phyloP scores from a whole-genome alignment of 2,329 filamentous ascomycete species.

The Trichophyton schoenleinii region DNA sequence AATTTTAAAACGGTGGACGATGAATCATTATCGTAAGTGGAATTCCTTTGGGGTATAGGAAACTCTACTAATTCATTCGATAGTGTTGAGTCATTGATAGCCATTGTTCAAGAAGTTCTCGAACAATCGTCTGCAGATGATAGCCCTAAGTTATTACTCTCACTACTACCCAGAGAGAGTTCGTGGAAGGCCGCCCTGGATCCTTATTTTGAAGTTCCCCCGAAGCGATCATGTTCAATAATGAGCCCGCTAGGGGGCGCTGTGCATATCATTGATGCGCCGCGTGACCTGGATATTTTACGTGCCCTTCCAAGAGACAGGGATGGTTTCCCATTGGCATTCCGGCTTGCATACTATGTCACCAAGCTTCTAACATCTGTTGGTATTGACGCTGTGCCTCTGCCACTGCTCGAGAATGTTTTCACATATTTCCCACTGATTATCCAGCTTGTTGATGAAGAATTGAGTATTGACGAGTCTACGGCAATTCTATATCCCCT shows the following conservation, averaged over 20 bases:
- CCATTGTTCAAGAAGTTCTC: slow-evolving; percentile 40
- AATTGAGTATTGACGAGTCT: slow-evolving; percentile 43
- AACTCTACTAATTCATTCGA: slow-evolving; percentile 20
- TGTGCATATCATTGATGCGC: slow-evolving; percentile 47
- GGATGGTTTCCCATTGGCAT: slow-evolving; percentile 57
- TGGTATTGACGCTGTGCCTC: slow-evolving; percentile 21
- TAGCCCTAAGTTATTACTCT: slow-evolving; percentile 20
- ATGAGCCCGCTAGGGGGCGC: slow-evolving; percentile 60
- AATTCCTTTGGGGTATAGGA: not conserved
- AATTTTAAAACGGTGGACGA: slow-evolving; percentile 36
- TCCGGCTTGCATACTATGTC: slow-evolving; percentile 63
- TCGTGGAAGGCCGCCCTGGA: slow-evolving; percentile 55
- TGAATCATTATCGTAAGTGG: slow-evolving; percentile 36
- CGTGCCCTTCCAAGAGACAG: slow-evolving; percentile 37
- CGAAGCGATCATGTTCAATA: slow-evolving; percentile 52
- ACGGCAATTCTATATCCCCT: slow-evolving; percentile 42
- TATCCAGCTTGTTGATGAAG: slow-evolving; percentile 47
- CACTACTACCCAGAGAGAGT: slow-evolving; percentile 50
- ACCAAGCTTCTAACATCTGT: slow-evolving; percentile 43
- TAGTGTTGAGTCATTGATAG: slow-evolving; percentile 45
- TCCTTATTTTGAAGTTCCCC: slow-evolving; percentile 35
- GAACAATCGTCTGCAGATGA: slow-evolving; percentile 22
- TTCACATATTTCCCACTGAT: slow-evolving; percentile 43
- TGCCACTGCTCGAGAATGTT: slow-evolving; percentile 28
- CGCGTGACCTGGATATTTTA: not conserved